Evolutionary conservation across 305 asterid genomes (phyloP).

Genomic region (Nicotiana rustica): DNA sequence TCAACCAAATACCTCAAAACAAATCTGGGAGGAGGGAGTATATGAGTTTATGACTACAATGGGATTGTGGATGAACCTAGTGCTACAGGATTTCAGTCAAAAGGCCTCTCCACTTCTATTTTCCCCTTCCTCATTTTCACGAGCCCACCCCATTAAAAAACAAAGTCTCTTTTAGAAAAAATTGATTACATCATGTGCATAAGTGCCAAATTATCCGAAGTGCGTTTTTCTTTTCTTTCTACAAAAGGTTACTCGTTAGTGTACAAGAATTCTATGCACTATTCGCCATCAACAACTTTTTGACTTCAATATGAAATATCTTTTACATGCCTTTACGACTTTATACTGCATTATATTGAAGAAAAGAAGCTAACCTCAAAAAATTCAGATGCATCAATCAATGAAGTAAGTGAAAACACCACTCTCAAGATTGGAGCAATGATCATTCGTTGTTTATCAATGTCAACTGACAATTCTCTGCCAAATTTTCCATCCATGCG

Average conservation of each 20-base stretch:
- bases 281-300: too few relatives aligned
- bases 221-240: not conserved
- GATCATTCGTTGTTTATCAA: conserved; percentile 77
- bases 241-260: too few relatives aligned
- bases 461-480: conserved; percentile 59
- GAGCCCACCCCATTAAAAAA: not conserved
- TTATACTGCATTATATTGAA: not conserved
- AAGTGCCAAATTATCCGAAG: not conserved
- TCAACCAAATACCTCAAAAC: not conserved
- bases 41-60: not conserved
- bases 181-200: not conserved
- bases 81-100: not conserved
- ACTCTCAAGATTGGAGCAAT: conserved; percentile 84
- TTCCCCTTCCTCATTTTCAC: not conserved
- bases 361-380: conserved; percentile 70
- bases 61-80: not conserved
- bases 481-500: conserved; percentile 64
- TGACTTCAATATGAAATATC: too few relatives aligned
- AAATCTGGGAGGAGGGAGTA: not conserved
- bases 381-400: conserved; percentile 84
- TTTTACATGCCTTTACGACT: not conserved
- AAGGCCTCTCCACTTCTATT: not conserved
- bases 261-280: too few relatives aligned
- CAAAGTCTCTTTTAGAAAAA: not conserved
- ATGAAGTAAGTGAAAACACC: conserved; percentile 80